Conservation (phyloP, 495 filamentous ascomycete species). For the Annulohypoxylon bovei region DNA sequence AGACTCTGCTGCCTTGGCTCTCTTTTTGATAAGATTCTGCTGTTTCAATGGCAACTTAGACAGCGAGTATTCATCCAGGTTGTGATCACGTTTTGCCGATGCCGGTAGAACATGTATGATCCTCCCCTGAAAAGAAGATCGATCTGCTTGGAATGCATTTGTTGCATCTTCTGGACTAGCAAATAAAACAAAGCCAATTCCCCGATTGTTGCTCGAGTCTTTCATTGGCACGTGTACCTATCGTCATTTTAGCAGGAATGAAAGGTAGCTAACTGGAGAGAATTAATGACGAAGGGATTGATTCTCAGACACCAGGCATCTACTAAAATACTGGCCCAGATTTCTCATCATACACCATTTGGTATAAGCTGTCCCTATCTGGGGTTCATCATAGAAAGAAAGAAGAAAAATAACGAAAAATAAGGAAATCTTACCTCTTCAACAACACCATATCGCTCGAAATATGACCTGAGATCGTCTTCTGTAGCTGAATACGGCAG, state of each 20-base stretch:
- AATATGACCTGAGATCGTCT: conserved; percentile 76
- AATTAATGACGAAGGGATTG: conserved; percentile 43
- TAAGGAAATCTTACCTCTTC: conserved; percentile 78
- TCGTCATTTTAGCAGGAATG: conserved; percentile 47
- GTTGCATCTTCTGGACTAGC: conserved; percentile 73
- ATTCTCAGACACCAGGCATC: conserved; percentile 65
- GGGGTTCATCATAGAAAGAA: conserved; percentile 86
- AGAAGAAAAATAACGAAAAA: conserved; percentile 28
- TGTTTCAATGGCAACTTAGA: conserved; percentile 93
- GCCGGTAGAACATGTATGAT: conserved; percentile 89
- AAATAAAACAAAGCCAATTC: conserved; percentile 83
- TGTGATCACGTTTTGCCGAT: conserved; percentile 78
- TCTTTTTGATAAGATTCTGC: conserved; percentile 87
- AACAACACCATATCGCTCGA: conserved; percentile 74
- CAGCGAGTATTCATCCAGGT: conserved; percentile 85
- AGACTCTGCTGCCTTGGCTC: conserved; percentile 75
- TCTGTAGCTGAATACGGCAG: conserved; percentile 83
- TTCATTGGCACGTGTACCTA: conserved; percentile 48
- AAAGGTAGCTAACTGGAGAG: conserved; percentile 29
- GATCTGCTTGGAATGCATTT: conserved; percentile 78
- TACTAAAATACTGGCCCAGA: conserved; percentile 72
- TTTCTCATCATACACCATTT: conserved; percentile 64
- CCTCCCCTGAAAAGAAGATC: conserved; percentile 87
- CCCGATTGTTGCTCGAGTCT: conserved; percentile 40
- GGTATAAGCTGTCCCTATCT: conserved; percentile 99